Evolutionary conservation across 768 basidiomycete genomes (phyloP).

Genomic region (Kwoniella sp.): DNA sequence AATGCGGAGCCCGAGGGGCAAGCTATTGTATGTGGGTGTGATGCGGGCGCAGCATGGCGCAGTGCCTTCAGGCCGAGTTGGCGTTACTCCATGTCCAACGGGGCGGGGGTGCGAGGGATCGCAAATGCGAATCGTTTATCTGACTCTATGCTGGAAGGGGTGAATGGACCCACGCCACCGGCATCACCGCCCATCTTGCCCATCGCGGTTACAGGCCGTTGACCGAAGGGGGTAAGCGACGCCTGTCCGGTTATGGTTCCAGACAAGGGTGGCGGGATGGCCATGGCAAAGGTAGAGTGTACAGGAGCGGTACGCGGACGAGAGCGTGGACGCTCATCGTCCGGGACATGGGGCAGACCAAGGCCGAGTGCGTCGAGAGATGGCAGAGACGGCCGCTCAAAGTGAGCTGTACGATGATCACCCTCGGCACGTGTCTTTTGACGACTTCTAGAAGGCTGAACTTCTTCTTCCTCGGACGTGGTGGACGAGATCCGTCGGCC

Average conservation of each 20-base stretch:
- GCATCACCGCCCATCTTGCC: background rate
- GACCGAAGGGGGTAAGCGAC: constrained; percentile 1
- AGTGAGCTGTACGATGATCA: constrained; percentile 6
- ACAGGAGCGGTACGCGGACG: constrained; percentile 37
- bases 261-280: constrained; percentile 15
- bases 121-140: no score
- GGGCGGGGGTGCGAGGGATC: no score
- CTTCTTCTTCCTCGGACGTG: constrained; percentile 42
- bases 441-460: constrained; percentile 29
- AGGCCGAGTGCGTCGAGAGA: constrained; percentile 34
- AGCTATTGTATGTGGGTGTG: no score
- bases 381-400: constrained; percentile 26
- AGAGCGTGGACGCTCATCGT: constrained; percentile 10
- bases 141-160: no score
- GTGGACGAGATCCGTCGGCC: constrained; percentile 42
- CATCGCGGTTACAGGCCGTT: constrained; percentile 16
- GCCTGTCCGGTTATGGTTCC: background rate
- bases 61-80: no score
- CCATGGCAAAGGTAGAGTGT: constrained; percentile 24
- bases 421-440: constrained; percentile 10
- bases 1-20: no score
- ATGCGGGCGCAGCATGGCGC: no score
- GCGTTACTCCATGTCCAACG: no score
- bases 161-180: no score
- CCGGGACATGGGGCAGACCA: constrained; percentile 34